Evolutionary conservation across 1,284 basidiomycete species (phyloP).

Genomic region (Polyporus tsugae): DNA sequence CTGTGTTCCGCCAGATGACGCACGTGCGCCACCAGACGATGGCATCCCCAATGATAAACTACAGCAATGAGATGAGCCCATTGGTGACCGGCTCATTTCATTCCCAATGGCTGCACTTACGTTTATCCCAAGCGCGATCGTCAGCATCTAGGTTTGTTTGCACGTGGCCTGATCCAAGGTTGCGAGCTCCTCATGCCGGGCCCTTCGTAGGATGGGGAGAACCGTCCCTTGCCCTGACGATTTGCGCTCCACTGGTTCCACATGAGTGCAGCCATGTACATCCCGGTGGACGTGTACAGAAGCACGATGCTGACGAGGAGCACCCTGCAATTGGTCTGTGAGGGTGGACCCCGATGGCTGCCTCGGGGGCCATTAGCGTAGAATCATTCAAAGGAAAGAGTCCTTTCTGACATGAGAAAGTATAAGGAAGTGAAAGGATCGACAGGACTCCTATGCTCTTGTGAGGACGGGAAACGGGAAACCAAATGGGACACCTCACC

Average conservation of each 20-base stretch:
- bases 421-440: too few species aligned
- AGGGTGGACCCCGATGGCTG: too few species aligned
- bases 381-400: too few species aligned
- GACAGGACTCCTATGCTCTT: too few species aligned
- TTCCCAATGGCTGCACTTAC: neutral
- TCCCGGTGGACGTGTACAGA: neutral
- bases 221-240: too few species aligned
- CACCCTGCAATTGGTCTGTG: neutral
- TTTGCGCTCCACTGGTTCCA: neutral
- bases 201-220: neutral
- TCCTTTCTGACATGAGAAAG: too few species aligned
- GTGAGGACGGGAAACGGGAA: too few species aligned
- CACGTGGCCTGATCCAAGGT: too few species aligned
- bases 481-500: too few species aligned
- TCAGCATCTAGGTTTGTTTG: constrained; percentile 4
- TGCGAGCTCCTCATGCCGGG: too few species aligned
- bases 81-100: neutral
- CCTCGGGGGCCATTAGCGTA: too few species aligned
- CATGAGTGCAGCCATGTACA: neutral
- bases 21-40: constrained; percentile 8
- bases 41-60: constrained; percentile 3
- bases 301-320: neutral
- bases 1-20: neutral
- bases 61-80: too few species aligned
- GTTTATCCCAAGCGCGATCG: neutral